Evolutionary conservation across 306 rosid genomes (phyloP), one percentile per base, ranked within the genome.

Genomic region (Spatholobus suberectus): DNA sequence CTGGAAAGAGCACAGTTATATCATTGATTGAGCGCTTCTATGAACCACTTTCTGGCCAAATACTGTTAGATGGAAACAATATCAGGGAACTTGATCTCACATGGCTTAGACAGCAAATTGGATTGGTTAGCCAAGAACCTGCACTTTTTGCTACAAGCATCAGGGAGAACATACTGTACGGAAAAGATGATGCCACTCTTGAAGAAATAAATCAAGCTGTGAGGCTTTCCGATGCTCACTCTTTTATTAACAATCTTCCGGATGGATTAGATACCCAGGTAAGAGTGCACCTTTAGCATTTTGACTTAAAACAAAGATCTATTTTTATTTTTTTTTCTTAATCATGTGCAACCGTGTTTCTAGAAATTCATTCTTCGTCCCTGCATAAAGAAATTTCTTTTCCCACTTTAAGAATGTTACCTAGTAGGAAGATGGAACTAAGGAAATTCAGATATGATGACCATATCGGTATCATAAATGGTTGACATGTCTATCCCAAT

Each of bases 221-320:
- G 20, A 91, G 82, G 76, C 94, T 95, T 65, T 91, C 97, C 2
- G 94, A 88, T 86, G 97, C 98, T 77, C 78, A 83, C 21, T 69
- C 94, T 49, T 94, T 94, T 84, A 90, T 94, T 46, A 91, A 86
- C 89, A 92, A 93, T 77, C 98, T 94, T 70, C 98, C 98, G 29
- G 93, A 91, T 21, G 84, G 97, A 73, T 91, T 91, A 70, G 97
- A 94, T 77, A 94, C 98, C 82, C 97, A 92, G 94, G 98, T 90
- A 85, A 51, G 5, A 12, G 34, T 44, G 2, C 73, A 9, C 75
- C 43, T 70, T 67, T 23, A 18, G 8, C 61, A 58, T 68, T 34
- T 74, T 37, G 46, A 68, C 38, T 24, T 51, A 75, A 62, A 62
- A 21, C 21, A 46, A 26, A n/a, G 32, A 26, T 37, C 20, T 8